Base-by-base conservation (phyloP, 805 yeast genomes). In the Ascoidea rubescens region DNA sequence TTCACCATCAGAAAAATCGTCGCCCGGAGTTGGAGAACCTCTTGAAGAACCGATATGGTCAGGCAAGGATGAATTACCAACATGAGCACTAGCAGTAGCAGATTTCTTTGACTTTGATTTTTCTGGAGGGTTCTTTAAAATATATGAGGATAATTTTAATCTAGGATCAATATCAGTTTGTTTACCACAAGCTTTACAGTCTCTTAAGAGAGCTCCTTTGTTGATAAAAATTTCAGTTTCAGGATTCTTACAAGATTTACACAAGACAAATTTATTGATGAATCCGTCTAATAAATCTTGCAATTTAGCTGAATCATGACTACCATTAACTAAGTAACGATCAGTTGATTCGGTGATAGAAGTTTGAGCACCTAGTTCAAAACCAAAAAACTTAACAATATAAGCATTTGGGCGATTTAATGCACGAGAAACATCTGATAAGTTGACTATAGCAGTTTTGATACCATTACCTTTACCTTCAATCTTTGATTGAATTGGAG, bases 401-500 rank as follows among this genome's bases (percentile, higher is more conserved):
- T 93, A 93, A 42, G 91, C 72, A 44, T 96, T 81, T 42, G 99
- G 98, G 71, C 99, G 83, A 59, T 86, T 87, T 58, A 93, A 76
- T 28, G 98, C 95, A 63, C 96, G 80, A 46, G 97, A 95, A 56
- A 93, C 96, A 64, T 93, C 98, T 45, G 85, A 72, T 52, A 88
- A 80, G 70, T 93, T 93, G 59, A 88, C 79, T 53, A 93, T 83
- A 52, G 91, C 95, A 30, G 99, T 93, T 69, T 89, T 90, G 71
- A 93, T 93, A 82, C 99, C 99, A 73, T 93, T 93, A 74, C 99
- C 99, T 67, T 96, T 80, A 69, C 99, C 99, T 73, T 93, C 98
- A 59, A 87, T 87, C 77, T 93, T 93, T 60, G 96, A 87, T 72
- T 87, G 95, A 70, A 93, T 84, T 47, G 95, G 85, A 66, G 99